A percentile compares a stretch with the other conserved stretches of the same genome.
Conservation (phyloP, 352 stramenopile genomes). For the Stephanocyclus meneghinianus region DNA sequence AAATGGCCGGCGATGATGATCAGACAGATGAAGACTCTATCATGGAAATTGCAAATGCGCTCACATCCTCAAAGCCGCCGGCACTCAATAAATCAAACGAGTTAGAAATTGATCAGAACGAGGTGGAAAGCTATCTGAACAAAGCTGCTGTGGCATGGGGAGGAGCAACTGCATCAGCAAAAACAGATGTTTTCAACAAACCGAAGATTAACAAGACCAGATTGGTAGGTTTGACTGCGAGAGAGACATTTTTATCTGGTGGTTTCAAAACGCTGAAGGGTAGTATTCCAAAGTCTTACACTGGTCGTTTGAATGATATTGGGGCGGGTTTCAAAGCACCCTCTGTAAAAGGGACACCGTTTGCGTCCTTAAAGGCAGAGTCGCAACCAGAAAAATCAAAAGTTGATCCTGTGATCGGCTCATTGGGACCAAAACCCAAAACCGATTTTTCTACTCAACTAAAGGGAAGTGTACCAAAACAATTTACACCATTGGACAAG, state of each 20-base stretch:
- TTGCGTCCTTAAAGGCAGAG: not conserved
- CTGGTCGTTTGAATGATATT: not conserved
- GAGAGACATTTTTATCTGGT: conserved; percentile 10
- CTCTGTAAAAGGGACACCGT: not conserved
- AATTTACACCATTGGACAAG: not conserved
- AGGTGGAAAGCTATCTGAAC: conserved; percentile 4
- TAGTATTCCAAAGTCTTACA: not conserved
- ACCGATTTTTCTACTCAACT: not conserved
- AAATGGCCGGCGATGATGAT: not conserved
- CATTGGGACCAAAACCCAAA: not conserved
- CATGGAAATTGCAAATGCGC: conserved; percentile 27
- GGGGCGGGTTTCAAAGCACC: not conserved
- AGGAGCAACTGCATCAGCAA: not conserved
- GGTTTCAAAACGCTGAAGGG: not conserved
- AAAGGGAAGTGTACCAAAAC: not conserved
- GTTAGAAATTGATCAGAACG: not conserved
- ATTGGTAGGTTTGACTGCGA: not conserved
- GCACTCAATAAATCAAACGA: not conserved
- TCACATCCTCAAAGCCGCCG: not conserved
- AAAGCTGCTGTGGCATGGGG: conserved; percentile 21
- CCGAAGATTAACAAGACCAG: not conserved
- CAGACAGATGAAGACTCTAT: conserved; percentile 11
- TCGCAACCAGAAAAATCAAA: not conserved
- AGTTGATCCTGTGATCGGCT: not conserved
- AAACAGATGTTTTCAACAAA: not conserved